phyloP scores from a whole-genome alignment of 805 yeast genomes.

The Pichia gijzeniarum region DNA sequence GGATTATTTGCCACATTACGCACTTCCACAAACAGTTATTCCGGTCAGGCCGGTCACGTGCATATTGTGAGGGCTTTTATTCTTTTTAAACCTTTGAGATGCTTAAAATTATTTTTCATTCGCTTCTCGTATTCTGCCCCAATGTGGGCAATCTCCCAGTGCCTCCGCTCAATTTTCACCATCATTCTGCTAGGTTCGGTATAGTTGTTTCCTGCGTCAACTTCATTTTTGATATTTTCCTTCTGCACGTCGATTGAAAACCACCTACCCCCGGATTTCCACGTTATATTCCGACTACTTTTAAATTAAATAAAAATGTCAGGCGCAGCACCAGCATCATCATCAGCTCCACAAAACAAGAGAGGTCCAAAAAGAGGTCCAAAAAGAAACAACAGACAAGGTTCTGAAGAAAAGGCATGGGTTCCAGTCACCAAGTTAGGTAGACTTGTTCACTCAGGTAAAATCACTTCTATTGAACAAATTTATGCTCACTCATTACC shows the following conservation, averaged over 20 bases:
- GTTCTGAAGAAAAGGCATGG: constrained; percentile 98
- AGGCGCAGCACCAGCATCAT: constrained; percentile 26
- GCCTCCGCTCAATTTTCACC: too few species aligned
- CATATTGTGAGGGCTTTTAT: too few species aligned
- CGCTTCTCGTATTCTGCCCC: too few species aligned
- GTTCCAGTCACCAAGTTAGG: constrained; percentile 99
- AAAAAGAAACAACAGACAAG: constrained; percentile 62
- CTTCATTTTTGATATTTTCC: neutral
- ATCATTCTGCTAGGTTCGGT: too few species aligned
- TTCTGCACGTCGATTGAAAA: constrained; percentile 47
- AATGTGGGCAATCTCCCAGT: too few species aligned
- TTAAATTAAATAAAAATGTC: constrained; percentile 34
- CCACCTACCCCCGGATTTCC: constrained; percentile 67
- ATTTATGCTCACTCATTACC: constrained; percentile 99
- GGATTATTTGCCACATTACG: too few species aligned
- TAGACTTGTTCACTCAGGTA: constrained; percentile 98
- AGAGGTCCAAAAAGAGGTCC: constrained; percentile 54
- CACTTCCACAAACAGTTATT: too few species aligned
- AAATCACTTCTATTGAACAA: constrained; percentile 94
- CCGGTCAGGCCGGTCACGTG: too few species aligned
- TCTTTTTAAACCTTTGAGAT: too few species aligned
- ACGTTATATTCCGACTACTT: constrained; percentile 57
- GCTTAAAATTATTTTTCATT: too few species aligned
- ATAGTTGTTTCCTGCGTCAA: too few species aligned
- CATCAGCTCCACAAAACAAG: constrained; percentile 24